phyloP scores from a whole-genome alignment of 495 filamentous ascomycete genomes.

The Penicillium dipodomyicola region DNA sequence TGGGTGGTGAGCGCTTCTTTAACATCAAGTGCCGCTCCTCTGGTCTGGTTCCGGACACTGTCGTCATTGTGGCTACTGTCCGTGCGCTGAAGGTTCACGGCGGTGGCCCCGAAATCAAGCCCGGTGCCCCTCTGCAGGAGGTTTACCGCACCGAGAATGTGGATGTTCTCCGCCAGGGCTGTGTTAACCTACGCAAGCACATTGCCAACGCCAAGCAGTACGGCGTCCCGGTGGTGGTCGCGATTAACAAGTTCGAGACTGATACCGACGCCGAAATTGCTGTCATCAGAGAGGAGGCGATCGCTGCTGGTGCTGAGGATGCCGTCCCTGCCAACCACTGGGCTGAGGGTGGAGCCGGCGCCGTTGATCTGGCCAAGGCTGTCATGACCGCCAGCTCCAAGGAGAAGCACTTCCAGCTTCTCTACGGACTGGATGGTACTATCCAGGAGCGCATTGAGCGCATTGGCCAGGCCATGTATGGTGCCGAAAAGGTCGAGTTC shows the following conservation, averaged over 20 bases:
- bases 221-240: constrained; percentile 93
- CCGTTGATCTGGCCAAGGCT: constrained; percentile 82
- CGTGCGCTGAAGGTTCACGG: constrained; percentile 96
- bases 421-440: constrained; percentile 76
- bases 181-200: constrained; percentile 92
- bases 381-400: constrained; percentile 80
- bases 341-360: constrained; percentile 92
- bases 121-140: constrained; percentile 75
- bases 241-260: constrained; percentile 93
- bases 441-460: constrained; percentile 88
- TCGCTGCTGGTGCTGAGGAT: constrained; percentile 90
- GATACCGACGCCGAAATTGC: constrained; percentile 92
- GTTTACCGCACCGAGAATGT: constrained; percentile 92
- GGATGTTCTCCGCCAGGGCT: constrained; percentile 83
- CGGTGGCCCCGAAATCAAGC: constrained; percentile 85
- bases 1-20: constrained; percentile 99
- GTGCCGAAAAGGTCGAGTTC: constrained; percentile 86
- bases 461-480: constrained; percentile 92
- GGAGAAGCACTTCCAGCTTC: constrained; percentile 84
- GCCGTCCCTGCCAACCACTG: constrained; percentile 94
- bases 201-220: constrained; percentile 83
- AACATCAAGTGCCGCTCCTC: constrained; percentile 99
- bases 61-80: constrained; percentile 93
- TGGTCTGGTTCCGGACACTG: constrained; percentile 85
- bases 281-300: constrained; percentile 82